Evolutionary conservation across 331 rosid genomes (phyloP), one percentile per base, ranked within the genome.

Genomic region (Cydonia oblonga): DNA sequence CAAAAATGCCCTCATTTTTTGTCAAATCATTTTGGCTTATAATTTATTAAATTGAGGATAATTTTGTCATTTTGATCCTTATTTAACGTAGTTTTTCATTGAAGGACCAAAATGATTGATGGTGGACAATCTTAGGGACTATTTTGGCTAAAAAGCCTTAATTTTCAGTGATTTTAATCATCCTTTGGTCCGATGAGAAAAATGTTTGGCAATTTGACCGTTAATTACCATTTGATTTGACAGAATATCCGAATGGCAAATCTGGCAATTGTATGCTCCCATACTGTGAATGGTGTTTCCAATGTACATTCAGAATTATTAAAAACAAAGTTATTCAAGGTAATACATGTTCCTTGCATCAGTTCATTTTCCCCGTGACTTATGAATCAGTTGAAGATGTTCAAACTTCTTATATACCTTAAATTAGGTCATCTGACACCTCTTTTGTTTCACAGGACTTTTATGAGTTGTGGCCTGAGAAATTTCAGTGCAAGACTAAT

Each of bases 401-500:
- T 32, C 28, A 76, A 69, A 69, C 26, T 62, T 46, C 25, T 9
- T 4, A 66, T 18, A 51, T 24, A 52, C 70, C 42, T 62, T 69
- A n/a, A 42, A 61, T 51, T 10, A 23, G 66, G 24, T 52, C 29
- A 77, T 66, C 66, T 82, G 54, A 59, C 52, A 65, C 60, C 69
- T 82, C 16, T 58, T 83, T 54, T 23, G 78, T 52, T 76, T 69
- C 72, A 73, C 78, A 87, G 96, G 96, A 87, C 83, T 87, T 89
- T 70, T 89, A 85, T 85, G 96, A 85, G 81, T 80, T 89, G n/a
- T 89, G 92, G 92, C 96, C 92, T 49, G 84, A 89, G 79, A 89
- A 87, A 67, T 89, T 89, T 77, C 92, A 87, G 76, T 87, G 40
- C 84, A 87, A 83, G 75, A 89, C 96, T 76, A 89, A 87, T 76